phyloP scores from a whole-genome alignment of 768 basidiomycete species.

The Trametes cinnabarina region DNA sequence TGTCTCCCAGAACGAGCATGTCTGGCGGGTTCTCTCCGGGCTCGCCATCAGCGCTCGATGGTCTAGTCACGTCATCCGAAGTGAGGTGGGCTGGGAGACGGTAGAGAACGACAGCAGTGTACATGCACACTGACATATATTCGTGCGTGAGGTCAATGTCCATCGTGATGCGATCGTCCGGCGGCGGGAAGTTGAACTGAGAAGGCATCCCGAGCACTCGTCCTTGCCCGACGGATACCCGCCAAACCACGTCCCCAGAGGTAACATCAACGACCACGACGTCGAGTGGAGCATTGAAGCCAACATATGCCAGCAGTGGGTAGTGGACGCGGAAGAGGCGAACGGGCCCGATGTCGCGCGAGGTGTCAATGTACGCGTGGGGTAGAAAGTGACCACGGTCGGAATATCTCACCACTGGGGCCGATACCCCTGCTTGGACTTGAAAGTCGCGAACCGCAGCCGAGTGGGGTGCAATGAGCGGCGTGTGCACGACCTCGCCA shows the following conservation, averaged over 20 bases:
- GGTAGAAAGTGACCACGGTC: constrained; percentile 22
- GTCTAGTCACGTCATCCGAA: background rate
- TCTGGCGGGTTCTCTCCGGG: background rate
- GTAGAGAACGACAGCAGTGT: constrained; percentile 16
- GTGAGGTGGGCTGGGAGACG: background rate
- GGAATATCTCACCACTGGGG: background rate
- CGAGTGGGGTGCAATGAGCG: constrained; percentile 8
- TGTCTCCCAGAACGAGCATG: constrained; percentile 16
- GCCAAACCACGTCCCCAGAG: constrained; percentile 12
- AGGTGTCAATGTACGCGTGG: constrained; percentile 22
- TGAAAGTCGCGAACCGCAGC: constrained; percentile 18
- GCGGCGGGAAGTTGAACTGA: constrained; percentile 1
- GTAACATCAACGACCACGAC: constrained; percentile 19
- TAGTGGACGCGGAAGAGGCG: constrained; percentile 16
- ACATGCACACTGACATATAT: constrained; percentile 17
- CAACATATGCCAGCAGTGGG: constrained; percentile 16
- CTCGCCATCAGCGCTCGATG: background rate
- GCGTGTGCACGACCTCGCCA: constrained; percentile 7
- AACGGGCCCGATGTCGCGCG: constrained; percentile 11
- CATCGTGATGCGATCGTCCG: constrained; percentile 7
- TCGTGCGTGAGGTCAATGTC: constrained; percentile 21
- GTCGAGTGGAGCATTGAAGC: constrained; percentile 6
- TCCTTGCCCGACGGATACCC: constrained; percentile 5
- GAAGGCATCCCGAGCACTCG: constrained; percentile 8
- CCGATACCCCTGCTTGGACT: constrained; percentile 5